A percentile compares a stretch with the other conserved stretches of the same genome.
Evolutionary conservation across 1,284 basidiomycete genomes (phyloP).

Genomic region (Sphaerobolus stellatus): DNA sequence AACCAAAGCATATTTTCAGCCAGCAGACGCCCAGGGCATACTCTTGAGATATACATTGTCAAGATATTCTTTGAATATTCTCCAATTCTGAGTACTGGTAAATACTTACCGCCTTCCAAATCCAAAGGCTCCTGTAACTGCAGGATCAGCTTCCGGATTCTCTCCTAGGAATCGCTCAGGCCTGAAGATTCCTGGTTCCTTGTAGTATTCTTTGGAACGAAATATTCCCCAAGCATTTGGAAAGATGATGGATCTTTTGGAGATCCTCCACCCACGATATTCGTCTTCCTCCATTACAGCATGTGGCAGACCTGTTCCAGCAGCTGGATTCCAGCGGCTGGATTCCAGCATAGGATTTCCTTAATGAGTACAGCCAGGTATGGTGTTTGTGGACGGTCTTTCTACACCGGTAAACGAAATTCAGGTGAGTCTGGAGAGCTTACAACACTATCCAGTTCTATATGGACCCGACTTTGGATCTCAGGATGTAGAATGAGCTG

Average conservation of each 20-base stretch:
- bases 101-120: constrained; percentile 19
- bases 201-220: constrained; percentile 28
- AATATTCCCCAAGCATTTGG: constrained; percentile 34
- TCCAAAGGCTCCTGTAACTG: constrained; percentile 15
- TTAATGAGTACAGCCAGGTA: constrained; percentile 60
- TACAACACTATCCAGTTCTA: constrained; percentile 62
- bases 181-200: constrained; percentile 27
- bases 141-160: constrained; percentile 41
- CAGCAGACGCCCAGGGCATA: too few relatives aligned
- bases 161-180: constrained; percentile 28
- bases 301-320: constrained; percentile 35
- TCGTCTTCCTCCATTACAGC: constrained; percentile 26
- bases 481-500: constrained; percentile 54
- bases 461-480: constrained; percentile 52
- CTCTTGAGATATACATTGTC: too few relatives aligned
- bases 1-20: too few relatives aligned
- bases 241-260: constrained; percentile 28
- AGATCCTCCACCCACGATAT: constrained; percentile 27
- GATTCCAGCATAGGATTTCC: constrained; percentile 65
- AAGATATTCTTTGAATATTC: too few relatives aligned
- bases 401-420: constrained; percentile 55
- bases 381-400: constrained; percentile 57
- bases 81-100: too few relatives aligned
- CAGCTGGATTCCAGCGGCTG: constrained; percentile 46
- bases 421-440: constrained; percentile 38